phyloP scores from a whole-genome alignment of 2,329 filamentous ascomycete genomes.

The Claviceps humidiphila region DNA sequence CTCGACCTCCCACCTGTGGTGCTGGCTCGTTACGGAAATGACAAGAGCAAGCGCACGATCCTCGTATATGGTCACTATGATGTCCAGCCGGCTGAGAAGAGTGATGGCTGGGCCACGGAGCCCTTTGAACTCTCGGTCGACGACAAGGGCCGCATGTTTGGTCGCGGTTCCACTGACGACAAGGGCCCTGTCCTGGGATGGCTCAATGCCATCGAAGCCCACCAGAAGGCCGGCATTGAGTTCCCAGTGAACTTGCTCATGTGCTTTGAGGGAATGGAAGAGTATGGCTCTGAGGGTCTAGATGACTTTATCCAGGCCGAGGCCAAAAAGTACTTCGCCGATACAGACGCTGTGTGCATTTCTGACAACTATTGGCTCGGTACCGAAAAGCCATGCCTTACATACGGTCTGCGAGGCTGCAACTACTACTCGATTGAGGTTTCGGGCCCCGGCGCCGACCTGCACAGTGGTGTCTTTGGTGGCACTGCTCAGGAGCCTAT shows the following conservation, averaged over 20 bases:
- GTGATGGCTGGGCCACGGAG: slow-evolving; percentile 91
- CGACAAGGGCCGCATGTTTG: slow-evolving; percentile 88
- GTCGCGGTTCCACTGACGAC: slow-evolving; percentile 90
- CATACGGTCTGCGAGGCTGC: slow-evolving; percentile 91
- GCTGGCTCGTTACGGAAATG: slow-evolving; percentile 80
- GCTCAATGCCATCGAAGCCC: slow-evolving; percentile 95
- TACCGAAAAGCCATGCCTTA: slow-evolving; percentile 95
- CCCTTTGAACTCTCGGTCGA: slow-evolving; percentile 83
- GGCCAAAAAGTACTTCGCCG: slow-evolving; percentile 88
- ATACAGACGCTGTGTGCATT: slow-evolving; percentile 93
- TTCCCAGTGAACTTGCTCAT: slow-evolving; percentile 96
- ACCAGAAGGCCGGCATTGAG: slow-evolving; percentile 86
- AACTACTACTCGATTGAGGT: slow-evolving; percentile 95
- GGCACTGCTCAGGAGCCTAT: slow-evolving; percentile 96
- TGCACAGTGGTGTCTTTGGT: slow-evolving; percentile 95
- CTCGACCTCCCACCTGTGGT: slow-evolving; percentile 88
- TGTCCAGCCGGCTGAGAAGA: slow-evolving; percentile 85
- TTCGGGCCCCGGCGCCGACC: slow-evolving; percentile 79
- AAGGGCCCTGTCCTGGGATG: slow-evolving; percentile 96
- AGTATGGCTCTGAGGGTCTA: slow-evolving; percentile 91
- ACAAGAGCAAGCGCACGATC: slow-evolving; percentile 86
- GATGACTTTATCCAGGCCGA: slow-evolving; percentile 90
- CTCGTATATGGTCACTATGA: slow-evolving; percentile 98
- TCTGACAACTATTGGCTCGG: slow-evolving; percentile 99
- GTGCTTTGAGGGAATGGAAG: slow-evolving; percentile 99